phyloP scores from a whole-genome alignment of 2,329 filamentous ascomycete genomes.

The Neonectria coccinea region DNA sequence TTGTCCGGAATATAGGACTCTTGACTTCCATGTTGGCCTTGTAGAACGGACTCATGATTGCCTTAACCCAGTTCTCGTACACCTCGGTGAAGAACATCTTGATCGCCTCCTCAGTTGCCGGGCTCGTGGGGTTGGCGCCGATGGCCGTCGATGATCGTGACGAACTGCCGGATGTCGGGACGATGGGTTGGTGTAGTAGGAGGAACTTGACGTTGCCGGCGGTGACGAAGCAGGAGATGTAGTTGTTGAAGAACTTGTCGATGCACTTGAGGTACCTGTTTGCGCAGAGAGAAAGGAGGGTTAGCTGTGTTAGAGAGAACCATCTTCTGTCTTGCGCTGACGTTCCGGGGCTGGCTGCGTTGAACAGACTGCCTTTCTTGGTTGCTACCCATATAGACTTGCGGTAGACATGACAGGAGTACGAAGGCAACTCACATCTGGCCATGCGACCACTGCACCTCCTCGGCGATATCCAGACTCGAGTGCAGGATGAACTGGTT shows the following conservation, averaged over 20 bases:
- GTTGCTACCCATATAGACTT: neutral
- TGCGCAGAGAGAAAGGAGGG: neutral
- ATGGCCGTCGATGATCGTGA: constrained; percentile 75
- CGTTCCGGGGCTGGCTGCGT: neutral
- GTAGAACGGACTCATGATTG: constrained; percentile 98
- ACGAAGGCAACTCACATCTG: constrained; percentile 72
- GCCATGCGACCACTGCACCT: constrained; percentile 91
- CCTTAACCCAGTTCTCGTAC: constrained; percentile 97
- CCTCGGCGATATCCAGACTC: constrained; percentile 93
- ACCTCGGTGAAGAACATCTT: constrained; percentile 95
- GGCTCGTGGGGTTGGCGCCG: constrained; percentile 85
- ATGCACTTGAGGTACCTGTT: constrained; percentile 93
- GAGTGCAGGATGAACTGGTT: constrained; percentile 98
- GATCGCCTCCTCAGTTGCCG: constrained; percentile 94
- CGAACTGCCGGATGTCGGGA: constrained; percentile 54
- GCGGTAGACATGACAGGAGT: neutral
- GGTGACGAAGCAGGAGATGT: constrained; percentile 94
- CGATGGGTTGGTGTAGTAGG: constrained; percentile 84
- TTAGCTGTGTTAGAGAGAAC: constrained; percentile 17
- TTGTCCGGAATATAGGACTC: constrained; percentile 85
- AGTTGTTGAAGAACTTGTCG: constrained; percentile 96
- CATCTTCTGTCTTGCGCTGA: constrained; percentile 12
- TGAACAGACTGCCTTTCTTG: neutral
- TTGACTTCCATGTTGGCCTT: constrained; percentile 83
- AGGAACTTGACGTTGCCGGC: constrained; percentile 94